phyloP scores from a whole-genome alignment of 768 basidiomycete species.

The Mycena kentingensis region DNA sequence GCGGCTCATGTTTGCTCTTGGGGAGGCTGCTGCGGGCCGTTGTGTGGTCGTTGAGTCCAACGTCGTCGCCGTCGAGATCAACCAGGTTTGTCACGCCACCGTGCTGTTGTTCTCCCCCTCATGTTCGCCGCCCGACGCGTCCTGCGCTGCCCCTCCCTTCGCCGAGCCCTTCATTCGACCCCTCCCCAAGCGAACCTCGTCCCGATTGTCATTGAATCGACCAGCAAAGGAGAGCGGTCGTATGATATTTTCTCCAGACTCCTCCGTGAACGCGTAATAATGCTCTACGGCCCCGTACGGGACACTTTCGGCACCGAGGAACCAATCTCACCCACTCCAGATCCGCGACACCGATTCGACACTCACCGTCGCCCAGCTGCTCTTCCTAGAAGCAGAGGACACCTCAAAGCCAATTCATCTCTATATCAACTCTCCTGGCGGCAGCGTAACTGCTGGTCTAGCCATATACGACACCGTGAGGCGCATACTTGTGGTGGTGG shows the following conservation, averaged over 20 bases:
- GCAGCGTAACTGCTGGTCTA: slow-evolving; percentile 92
- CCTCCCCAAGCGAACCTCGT: slow-evolving; percentile 63
- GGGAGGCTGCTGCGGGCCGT: too few relatives aligned
- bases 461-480: slow-evolving; percentile 97
- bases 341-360: slow-evolving; percentile 90
- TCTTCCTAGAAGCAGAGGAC: slow-evolving; percentile 96
- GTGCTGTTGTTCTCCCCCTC: slow-evolving; percentile 29
- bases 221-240: slow-evolving; percentile 83
- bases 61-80: too few relatives aligned
- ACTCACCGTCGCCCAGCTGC: slow-evolving; percentile 85
- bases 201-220: slow-evolving; percentile 93
- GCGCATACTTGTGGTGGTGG: slow-evolving; percentile 58
- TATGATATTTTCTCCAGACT: slow-evolving; percentile 97
- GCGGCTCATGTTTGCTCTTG: slow-evolving; percentile 1
- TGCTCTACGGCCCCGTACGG: slow-evolving; percentile 92
- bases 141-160: slow-evolving; percentile 18
- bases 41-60: too few relatives aligned
- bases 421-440: slow-evolving; percentile 97
- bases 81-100: too few relatives aligned
- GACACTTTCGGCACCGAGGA: too few relatives aligned
- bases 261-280: slow-evolving; percentile 90
- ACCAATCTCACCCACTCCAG: too few relatives aligned
- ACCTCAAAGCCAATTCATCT: slow-evolving; percentile 92
- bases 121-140: slow-evolving; percentile 24
- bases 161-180: slow-evolving; percentile 44